These are phyloP conservation scores for Aristolochia californica DNA, from an alignment of 164 flowering plant genomes.

Conservation along the genomic window DNA sequence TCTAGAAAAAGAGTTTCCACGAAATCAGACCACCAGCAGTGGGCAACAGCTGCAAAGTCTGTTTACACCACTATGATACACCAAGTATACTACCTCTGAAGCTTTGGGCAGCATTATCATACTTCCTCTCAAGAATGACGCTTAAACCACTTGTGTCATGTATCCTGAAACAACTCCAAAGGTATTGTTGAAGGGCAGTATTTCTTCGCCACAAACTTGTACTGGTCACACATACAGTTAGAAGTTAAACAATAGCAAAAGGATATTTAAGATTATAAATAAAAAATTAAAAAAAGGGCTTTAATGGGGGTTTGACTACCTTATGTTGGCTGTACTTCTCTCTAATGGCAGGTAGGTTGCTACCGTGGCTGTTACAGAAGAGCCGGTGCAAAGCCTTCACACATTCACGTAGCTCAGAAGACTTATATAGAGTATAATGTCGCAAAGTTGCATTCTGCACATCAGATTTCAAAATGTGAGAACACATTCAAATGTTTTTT, in stretches of 20 bases:
- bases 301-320: slow-evolving; percentile 25
- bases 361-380: slow-evolving; percentile 28
- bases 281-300: not conserved
- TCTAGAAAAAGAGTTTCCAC: too few species aligned
- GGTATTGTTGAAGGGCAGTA: slow-evolving; percentile 74
- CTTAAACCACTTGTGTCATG: not conserved
- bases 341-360: slow-evolving; percentile 60
- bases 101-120: too few species aligned
- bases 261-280: not conserved
- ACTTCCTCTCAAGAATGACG: too few species aligned
- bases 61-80: too few species aligned
- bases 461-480: not conserved
- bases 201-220: slow-evolving; percentile 83
- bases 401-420: slow-evolving; percentile 45
- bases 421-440: slow-evolving; percentile 69
- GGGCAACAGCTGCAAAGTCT: too few species aligned
- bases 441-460: slow-evolving; percentile 49
- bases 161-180: slow-evolving; percentile 45
- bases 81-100: too few species aligned
- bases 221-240: slow-evolving; percentile 30
- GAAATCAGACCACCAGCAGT: too few species aligned
- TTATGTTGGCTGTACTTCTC: slow-evolving; percentile 89
- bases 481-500: not conserved
- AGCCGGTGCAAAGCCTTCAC: slow-evolving; percentile 58
- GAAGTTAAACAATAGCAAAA: not conserved